Conservation (phyloP, 2,329 filamentous ascomycete genomes). For the Colletotrichum viniferum region DNA sequence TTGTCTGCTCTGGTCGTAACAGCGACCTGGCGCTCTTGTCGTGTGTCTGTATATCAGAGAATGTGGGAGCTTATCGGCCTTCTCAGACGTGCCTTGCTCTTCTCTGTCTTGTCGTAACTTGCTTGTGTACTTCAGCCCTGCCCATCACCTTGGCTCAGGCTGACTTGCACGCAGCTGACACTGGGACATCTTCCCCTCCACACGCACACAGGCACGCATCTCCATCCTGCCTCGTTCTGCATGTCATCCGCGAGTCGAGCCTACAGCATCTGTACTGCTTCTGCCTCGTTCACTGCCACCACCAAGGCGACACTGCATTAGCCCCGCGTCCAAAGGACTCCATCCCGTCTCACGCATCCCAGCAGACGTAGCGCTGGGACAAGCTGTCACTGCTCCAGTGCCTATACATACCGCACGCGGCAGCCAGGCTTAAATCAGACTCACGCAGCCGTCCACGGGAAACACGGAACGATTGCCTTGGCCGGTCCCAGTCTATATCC, state of each 20-base stretch:
- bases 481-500: not conserved
- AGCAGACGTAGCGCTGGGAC: conserved; percentile 3
- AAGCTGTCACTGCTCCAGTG: not conserved
- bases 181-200: too few species aligned
- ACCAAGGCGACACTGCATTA: not conserved
- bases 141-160: conserved; percentile 9
- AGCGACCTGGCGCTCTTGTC: not conserved
- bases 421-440: not conserved
- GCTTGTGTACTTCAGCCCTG: conserved; percentile 2
- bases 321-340: not conserved
- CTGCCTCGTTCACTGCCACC: conserved; percentile 2
- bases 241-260: not conserved
- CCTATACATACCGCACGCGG: not conserved
- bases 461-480: not conserved
- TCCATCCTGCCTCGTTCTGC: not conserved
- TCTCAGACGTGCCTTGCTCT: not conserved
- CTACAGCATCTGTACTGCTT: not conserved
- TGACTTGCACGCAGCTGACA: conserved; percentile 6
- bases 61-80: not conserved
- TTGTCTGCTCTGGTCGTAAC: not conserved
- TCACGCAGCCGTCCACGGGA: not conserved
- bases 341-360: not conserved
- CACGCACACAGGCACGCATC: not conserved
- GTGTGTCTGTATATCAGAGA: not conserved
- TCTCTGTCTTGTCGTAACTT: not conserved